Evolutionary conservation across 768 basidiomycete genomes (phyloP).

Genomic region (Lentinula lateritia): DNA sequence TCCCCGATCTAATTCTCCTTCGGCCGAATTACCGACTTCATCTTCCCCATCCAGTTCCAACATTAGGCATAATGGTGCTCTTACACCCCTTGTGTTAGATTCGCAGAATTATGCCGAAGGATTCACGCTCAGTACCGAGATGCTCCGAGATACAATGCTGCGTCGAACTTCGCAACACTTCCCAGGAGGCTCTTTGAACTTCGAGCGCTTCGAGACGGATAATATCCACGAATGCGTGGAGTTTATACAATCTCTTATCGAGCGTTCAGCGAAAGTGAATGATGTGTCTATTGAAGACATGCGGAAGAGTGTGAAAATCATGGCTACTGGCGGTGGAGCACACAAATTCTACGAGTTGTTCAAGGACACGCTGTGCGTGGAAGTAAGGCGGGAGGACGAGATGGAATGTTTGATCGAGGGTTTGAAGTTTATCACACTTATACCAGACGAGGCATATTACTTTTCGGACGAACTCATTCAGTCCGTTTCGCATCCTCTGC

Average conservation of each 20-base stretch:
- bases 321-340: constrained; percentile 97
- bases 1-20: constrained; percentile 39
- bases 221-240: constrained; percentile 78
- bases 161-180: constrained; percentile 76
- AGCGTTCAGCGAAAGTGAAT: constrained; percentile 80
- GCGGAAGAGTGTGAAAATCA: constrained; percentile 89
- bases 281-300: constrained; percentile 86
- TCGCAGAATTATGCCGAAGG: constrained; percentile 31
- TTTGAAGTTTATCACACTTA: constrained; percentile 90
- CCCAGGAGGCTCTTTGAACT: constrained; percentile 95
- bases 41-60: constrained; percentile 27
- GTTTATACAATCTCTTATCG: constrained; percentile 85
- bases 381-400: constrained; percentile 90
- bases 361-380: constrained; percentile 66
- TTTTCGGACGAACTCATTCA: constrained; percentile 97
- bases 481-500: constrained; percentile 34
- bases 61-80: constrained; percentile 58
- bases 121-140: constrained; percentile 31
- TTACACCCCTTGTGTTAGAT: constrained; percentile 77
- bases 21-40: constrained; percentile 21
- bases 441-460: constrained; percentile 97
- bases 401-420: constrained; percentile 99
- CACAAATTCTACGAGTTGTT: constrained; percentile 91
- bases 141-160: constrained; percentile 60
- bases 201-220: constrained; percentile 93